Evolutionary conservation across 805 yeast species (phyloP).

Genomic region (Saturnispora quitensis): DNA sequence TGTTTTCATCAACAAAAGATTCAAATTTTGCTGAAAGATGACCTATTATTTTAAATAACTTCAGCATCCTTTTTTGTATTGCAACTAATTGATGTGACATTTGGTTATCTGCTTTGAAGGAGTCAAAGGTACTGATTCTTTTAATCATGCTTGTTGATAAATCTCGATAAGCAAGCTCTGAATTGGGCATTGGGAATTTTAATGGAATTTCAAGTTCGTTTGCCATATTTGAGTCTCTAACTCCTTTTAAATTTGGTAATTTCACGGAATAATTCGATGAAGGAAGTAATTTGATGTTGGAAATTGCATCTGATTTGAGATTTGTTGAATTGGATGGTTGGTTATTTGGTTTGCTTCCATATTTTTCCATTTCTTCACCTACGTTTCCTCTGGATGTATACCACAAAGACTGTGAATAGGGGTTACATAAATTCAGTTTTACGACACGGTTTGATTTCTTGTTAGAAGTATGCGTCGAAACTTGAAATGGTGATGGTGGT

Average conservation of each 20-base stretch:
- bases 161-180: background rate
- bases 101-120: background rate
- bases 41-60: conserved; percentile 5
- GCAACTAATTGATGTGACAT: conserved; percentile 7
- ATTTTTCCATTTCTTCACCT: conserved; percentile 24
- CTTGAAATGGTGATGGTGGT: conserved; percentile 14
- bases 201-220: background rate
- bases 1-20: conserved; percentile 1
- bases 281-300: too few relatives aligned
- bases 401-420: conserved; percentile 38
- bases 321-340: background rate
- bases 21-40: conserved; percentile 7
- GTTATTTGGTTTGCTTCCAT: background rate
- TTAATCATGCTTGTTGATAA: background rate
- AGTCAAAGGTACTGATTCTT: background rate
- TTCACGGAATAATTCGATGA: background rate
- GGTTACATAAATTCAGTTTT: conserved; percentile 21
- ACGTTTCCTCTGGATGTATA: conserved; percentile 27
- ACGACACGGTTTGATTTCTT: background rate
- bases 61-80: conserved; percentile 6
- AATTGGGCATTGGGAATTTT: conserved; percentile 1
- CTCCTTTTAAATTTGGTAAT: background rate
- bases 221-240: background rate
- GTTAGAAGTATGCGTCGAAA: background rate
- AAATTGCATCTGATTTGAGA: background rate